Conservation (phyloP, 2,329 filamentous ascomycete species). For the Phyllosticta citrichinensis region DNA sequence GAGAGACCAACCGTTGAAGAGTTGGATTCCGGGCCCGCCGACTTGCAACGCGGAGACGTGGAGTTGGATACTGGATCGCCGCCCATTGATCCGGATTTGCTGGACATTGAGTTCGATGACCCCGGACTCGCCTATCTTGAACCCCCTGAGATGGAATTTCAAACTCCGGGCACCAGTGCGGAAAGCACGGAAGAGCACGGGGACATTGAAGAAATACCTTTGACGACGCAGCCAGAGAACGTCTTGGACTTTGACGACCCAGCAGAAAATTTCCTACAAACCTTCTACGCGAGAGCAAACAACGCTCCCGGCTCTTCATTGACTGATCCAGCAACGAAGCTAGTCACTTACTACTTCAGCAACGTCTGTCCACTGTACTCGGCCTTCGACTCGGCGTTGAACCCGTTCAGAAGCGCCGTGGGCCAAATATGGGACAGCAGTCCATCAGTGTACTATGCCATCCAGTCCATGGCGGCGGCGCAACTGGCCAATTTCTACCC, state of each 20-base stretch:
- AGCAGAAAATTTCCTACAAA: neutral
- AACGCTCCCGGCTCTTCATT: conserved; percentile 9
- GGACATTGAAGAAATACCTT: neutral
- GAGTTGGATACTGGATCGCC: neutral
- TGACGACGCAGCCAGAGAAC: neutral
- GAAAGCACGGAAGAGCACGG: neutral
- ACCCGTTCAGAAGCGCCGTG: conserved; percentile 51
- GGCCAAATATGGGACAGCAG: conserved; percentile 49
- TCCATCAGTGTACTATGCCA: conserved; percentile 48
- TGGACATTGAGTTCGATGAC: neutral
- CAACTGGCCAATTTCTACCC: conserved; percentile 49
- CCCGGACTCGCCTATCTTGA: neutral
- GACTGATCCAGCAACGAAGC: conserved; percentile 42
- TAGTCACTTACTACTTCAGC: conserved; percentile 55
- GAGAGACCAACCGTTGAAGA: neutral
- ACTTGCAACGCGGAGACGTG: neutral
- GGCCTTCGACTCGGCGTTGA: conserved; percentile 53
- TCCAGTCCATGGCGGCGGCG: conserved; percentile 55
- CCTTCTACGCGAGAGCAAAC: neutral
- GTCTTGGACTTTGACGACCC: neutral
- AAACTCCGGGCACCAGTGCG: neutral
- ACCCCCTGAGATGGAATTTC: neutral
- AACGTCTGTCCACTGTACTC: conserved; percentile 53
- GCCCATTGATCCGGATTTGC: neutral
- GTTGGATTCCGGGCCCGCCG: neutral